A percentile compares a stretch with the other conserved stretches of the same genome.
phyloP scores from a whole-genome alignment of 805 yeast genomes.

The Monosporozyma servazzii region DNA sequence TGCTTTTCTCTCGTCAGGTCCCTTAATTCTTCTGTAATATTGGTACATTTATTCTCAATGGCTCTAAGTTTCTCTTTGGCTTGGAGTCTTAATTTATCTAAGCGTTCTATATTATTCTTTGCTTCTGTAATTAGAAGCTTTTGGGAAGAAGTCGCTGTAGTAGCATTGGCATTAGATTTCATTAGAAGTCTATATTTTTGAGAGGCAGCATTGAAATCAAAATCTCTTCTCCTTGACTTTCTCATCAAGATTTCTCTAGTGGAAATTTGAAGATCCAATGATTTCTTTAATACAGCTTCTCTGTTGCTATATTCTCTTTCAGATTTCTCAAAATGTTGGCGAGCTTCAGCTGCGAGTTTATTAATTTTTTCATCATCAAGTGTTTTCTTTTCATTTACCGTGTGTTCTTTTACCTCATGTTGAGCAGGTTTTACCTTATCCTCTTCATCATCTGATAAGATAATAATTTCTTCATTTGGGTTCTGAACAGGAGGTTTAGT shows the following conservation, averaged over 20 bases:
- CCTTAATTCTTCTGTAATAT: slow-evolving; percentile 6
- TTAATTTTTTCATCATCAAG: slow-evolving; percentile 2
- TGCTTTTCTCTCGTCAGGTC: slow-evolving; percentile 10
- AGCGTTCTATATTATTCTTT: slow-evolving; percentile 1
- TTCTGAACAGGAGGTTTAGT: background rate
- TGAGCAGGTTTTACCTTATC: background rate
- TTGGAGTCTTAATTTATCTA: background rate
- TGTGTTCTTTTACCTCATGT: background rate
- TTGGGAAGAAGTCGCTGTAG: slow-evolving; percentile 9
- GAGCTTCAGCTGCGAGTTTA: slow-evolving; percentile 2
- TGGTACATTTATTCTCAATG: slow-evolving; percentile 9
- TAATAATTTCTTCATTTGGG: slow-evolving; percentile 14
- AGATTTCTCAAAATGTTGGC: slow-evolving; percentile 1
- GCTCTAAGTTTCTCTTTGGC: slow-evolving; percentile 16
- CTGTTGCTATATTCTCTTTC: slow-evolving; percentile 1
- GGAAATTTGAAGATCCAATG: slow-evolving; percentile 11
- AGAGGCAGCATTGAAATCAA: slow-evolving; percentile 11
- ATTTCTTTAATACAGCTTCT: slow-evolving; percentile 9
- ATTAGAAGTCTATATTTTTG: slow-evolving; percentile 4
- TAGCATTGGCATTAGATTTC: slow-evolving; percentile 5
- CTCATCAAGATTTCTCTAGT: slow-evolving; percentile 15
- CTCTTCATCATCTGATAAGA: slow-evolving; percentile 28
- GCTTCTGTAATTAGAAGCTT: slow-evolving; percentile 13
- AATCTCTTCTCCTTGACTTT: slow-evolving; percentile 20
- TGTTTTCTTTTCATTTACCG: background rate